Evolutionary conservation across 2,329 filamentous ascomycete genomes (phyloP), one percentile per base, ranked within the genome.

Genomic region (Penicillium sp.): DNA sequence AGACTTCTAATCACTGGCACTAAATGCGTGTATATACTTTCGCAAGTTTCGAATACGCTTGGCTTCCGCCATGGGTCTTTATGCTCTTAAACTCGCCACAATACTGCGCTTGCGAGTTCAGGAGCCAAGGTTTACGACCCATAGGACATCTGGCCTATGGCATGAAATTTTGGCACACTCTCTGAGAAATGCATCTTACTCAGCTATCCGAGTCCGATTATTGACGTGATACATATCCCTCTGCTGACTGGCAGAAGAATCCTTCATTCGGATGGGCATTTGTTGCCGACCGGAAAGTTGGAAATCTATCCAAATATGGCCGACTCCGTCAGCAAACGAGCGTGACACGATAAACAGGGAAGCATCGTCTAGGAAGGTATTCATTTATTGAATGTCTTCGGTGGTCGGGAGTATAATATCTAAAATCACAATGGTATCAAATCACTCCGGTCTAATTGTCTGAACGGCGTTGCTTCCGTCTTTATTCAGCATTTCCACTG

Each of bases 401-500:
- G 16, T 18, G 31, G 3, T 13, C 2, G n/a, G 1, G 29, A n/a
- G 29, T 9, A 31, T 2, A 7, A 31, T 8, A 37, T 13, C 7
- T 14, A 37, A 14, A 23, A 22, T 23, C 20, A 37, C 20, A 34
- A 34, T 37, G 36, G 36, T 40, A 41, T 41, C 38, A 23, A 36
- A 31, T 46, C 36, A 46, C n/a, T 27, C 6, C 9, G 18, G 39
- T 13, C 3, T 22, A 8, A 8, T 1, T 10, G 20, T 16, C 38
- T 32, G 9, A 18, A 18, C 13, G 14, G 10, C 11, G 27, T 13
- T 22, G 8, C 26, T 4, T 4, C 18, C 18, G 18, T 23, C 9
- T 14, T 29, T 31, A 8, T 49, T 36, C 36, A 63, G 47, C 24
- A 64, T 51, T 6, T 60, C 46, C 2, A 62, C 59, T 20, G 56